These are phyloP conservation scores for Ophiostoma pallidulum DNA, from an alignment of 2,329 filamentous ascomycete species.

Conservation along the genomic window DNA sequence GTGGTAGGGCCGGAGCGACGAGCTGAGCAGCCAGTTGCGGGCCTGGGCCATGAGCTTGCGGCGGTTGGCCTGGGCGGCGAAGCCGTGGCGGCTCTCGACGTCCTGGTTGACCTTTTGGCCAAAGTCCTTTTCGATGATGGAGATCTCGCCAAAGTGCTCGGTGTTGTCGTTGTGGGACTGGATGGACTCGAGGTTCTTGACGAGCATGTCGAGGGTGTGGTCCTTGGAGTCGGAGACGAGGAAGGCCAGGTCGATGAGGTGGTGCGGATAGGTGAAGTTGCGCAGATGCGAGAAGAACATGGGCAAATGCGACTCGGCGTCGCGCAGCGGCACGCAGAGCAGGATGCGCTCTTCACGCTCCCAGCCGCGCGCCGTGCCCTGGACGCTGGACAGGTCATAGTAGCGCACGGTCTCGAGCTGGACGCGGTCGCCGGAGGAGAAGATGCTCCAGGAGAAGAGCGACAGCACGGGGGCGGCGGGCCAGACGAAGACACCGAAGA, in stretches of 20 bases:
- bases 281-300: constrained; percentile 99
- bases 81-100: constrained; percentile 93
- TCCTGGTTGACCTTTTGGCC: constrained; percentile 97
- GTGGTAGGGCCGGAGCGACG: constrained; percentile 85
- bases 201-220: constrained; percentile 67
- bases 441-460: constrained; percentile 58
- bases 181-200: constrained; percentile 64
- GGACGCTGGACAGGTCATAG: constrained; percentile 86
- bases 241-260: constrained; percentile 92
- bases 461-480: constrained; percentile 54
- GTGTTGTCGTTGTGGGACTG: constrained; percentile 72
- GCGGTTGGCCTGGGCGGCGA: constrained; percentile 86
- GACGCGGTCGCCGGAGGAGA: constrained; percentile 57
- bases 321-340: constrained; percentile 85
- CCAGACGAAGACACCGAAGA: constrained; percentile 69
- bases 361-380: constrained; percentile 88
- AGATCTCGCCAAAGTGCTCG: constrained; percentile 88
- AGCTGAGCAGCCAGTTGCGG: constrained; percentile 91
- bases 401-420: constrained; percentile 93
- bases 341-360: constrained; percentile 92
- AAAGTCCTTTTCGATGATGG: constrained; percentile 97
- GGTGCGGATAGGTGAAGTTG: constrained; percentile 95
- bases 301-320: constrained; percentile 80
- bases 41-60: constrained; percentile 98
- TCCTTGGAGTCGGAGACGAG: constrained; percentile 97